phyloP scores from a whole-genome alignment of 1,139 yeast genomes.

The Magnusiomyces suaveolens region DNA sequence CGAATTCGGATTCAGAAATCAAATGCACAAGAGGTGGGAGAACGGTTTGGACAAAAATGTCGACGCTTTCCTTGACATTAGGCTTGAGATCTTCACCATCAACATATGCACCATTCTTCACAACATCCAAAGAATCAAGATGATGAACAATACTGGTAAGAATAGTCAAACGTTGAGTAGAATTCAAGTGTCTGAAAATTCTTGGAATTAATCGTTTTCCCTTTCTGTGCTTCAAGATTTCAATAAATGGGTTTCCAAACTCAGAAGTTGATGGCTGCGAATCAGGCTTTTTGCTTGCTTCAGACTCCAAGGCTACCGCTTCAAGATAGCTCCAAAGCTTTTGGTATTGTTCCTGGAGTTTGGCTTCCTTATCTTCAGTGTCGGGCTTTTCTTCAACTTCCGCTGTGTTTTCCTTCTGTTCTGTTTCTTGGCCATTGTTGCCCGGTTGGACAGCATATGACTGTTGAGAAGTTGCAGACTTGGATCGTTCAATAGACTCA shows the following conservation, averaged over 20 bases:
- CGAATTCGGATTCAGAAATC: slow-evolving; percentile 72
- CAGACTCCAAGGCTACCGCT: slow-evolving; percentile 46
- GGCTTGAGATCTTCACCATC: slow-evolving; percentile 43
- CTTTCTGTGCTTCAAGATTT: slow-evolving; percentile 75
- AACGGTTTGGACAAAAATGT: slow-evolving; percentile 71
- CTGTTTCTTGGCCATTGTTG: background rate
- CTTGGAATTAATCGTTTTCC: slow-evolving; percentile 85
- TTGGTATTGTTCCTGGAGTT: slow-evolving; percentile 27
- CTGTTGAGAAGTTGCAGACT: slow-evolving; percentile 22
- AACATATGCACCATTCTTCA: slow-evolving; percentile 69
- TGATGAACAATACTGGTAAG: slow-evolving; percentile 75
- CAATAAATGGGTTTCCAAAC: slow-evolving; percentile 60
- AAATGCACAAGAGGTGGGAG: slow-evolving; percentile 79
- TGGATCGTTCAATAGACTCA: slow-evolving; percentile 71
- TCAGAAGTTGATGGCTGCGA: background rate
- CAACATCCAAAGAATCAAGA: slow-evolving; percentile 69
- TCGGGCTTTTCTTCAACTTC: slow-evolving; percentile 13
- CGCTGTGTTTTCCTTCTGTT: background rate
- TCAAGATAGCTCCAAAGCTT: slow-evolving; percentile 70
- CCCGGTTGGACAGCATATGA: background rate
- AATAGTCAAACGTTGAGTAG: slow-evolving; percentile 70
- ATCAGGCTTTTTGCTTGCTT: slow-evolving; percentile 3
- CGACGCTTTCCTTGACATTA: slow-evolving; percentile 54
- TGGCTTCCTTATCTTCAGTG: slow-evolving; percentile 27
- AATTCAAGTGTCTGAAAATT: slow-evolving; percentile 68